Percentiles rank a stretch among this genome's conserved stretches.
Conservation (phyloP, 148 eudicot species). For the Camellia lanceoleosa region DNA sequence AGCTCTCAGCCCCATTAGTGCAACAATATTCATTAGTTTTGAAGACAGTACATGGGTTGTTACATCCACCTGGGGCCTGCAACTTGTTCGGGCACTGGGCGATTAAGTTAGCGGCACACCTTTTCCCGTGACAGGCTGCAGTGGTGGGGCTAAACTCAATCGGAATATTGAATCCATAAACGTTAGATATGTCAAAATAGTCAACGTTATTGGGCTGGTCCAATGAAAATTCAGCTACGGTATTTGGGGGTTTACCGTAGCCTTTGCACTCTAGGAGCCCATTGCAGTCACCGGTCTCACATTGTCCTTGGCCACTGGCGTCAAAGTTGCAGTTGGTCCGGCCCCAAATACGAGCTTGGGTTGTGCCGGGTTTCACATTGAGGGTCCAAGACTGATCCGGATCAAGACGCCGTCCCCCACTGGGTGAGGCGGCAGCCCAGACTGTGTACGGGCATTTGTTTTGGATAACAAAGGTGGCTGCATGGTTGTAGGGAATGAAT, state of each 20-base stretch:
- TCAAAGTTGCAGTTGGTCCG: conserved; percentile 24
- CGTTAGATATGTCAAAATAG: conserved; percentile 31
- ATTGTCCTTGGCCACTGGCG: conserved; percentile 17
- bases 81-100: conserved; percentile 34
- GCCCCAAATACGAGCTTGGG: conserved; percentile 28
- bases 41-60: conserved; percentile 41
- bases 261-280: conserved; percentile 31
- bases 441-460: conserved; percentile 38
- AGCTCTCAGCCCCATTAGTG: conserved; percentile 19
- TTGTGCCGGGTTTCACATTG: conserved; percentile 18
- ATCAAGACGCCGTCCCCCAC: conserved; percentile 23
- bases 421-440: conserved; percentile 69
- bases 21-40: conserved; percentile 40
- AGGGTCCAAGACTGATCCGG: conserved; percentile 20
- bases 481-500: too few species aligned
- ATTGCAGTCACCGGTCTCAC: conserved; percentile 34
- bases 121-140: conserved; percentile 5
- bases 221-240: conserved; percentile 28
- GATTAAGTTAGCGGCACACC: conserved; percentile 28
- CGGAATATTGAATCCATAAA: conserved; percentile 34
- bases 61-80: conserved; percentile 34
- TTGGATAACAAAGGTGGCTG: too few species aligned
- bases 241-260: conserved; percentile 31
- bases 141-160: conserved; percentile 22
- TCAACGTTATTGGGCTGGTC: conserved; percentile 23